Conservation (phyloP, 192 early-diverging fungal genomes). For the Podila minutissima region DNA sequence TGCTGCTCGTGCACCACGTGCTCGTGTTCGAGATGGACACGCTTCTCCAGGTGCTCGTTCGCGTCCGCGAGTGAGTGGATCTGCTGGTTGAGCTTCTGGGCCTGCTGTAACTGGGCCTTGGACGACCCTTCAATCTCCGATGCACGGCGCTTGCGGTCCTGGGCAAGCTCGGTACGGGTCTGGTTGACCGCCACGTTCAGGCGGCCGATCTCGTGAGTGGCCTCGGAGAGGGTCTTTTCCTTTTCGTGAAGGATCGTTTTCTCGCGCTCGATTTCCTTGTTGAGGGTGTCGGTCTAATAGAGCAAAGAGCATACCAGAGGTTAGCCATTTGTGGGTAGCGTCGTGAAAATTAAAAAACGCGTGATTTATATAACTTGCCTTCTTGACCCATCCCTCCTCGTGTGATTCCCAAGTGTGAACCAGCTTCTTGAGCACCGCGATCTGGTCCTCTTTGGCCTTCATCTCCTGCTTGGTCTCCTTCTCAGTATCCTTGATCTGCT, state of each 20-base stretch:
- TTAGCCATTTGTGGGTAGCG: neutral
- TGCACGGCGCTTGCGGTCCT: neutral
- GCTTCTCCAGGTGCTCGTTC: neutral
- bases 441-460: constrained; percentile 12
- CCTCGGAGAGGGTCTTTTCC: constrained; percentile 14
- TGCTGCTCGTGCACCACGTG: neutral
- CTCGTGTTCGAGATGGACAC: neutral
- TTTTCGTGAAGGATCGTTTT: constrained; percentile 1
- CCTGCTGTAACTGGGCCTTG: neutral
- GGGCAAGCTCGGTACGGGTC: constrained; percentile 7
- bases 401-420: neutral
- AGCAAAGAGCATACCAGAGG: neutral
- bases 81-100: constrained; percentile 5
- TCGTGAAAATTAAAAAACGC: too few relatives aligned
- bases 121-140: constrained; percentile 8
- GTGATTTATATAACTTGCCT: neutral
- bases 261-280: constrained; percentile 12
- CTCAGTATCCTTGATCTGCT: constrained; percentile 6
- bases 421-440: neutral
- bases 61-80: neutral
- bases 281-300: constrained; percentile 6
- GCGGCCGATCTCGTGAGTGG: constrained; percentile 16
- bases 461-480: constrained; percentile 9
- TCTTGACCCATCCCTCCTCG: constrained; percentile 5
- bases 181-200: constrained; percentile 8